Percentiles rank a stretch among this genome's conserved stretches.
Evolutionary conservation across 2,329 filamentous ascomycete species (phyloP).

Genomic region (Alternaria triticina): DNA sequence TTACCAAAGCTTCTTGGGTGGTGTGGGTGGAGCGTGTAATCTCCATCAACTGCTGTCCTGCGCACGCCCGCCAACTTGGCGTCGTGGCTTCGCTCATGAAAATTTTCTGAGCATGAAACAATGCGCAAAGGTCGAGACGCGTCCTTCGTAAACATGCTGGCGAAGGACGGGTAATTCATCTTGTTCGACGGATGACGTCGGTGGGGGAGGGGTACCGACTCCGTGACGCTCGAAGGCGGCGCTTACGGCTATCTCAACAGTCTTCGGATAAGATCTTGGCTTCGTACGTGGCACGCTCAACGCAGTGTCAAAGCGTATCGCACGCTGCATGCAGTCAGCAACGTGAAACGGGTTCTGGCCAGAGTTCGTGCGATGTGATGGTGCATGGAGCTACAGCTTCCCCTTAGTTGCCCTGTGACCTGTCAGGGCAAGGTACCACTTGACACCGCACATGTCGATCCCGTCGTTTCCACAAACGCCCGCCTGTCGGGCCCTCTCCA

Average conservation of each 20-base stretch:
- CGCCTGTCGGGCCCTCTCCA: conserved; percentile 38
- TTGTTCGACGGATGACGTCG: background rate
- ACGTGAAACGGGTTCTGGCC: background rate
- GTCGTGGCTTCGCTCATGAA: background rate
- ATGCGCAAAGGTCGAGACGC: background rate
- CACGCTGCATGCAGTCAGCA: background rate
- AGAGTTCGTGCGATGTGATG: background rate
- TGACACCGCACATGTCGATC: conserved; percentile 49
- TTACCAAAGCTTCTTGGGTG: background rate
- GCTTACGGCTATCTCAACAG: background rate
- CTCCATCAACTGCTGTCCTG: background rate
- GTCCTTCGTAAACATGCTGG: background rate
- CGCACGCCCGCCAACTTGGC: background rate
- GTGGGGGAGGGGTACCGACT: background rate
- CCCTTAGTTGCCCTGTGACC: conserved; percentile 19
- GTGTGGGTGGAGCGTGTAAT: background rate
- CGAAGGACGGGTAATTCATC: background rate
- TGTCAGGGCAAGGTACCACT: conserved; percentile 46
- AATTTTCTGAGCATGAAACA: background rate
- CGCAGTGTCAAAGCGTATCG: background rate
- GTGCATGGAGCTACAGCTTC: conserved; percentile 27
- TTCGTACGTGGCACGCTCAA: conserved; percentile 4
- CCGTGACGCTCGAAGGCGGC: background rate
- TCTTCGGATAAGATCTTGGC: background rate
- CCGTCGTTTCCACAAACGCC: conserved; percentile 42